Evolutionary conservation across 176 grass and related monocot genomes (phyloP).

Genomic region (Rhynchospora breviuscula): DNA sequence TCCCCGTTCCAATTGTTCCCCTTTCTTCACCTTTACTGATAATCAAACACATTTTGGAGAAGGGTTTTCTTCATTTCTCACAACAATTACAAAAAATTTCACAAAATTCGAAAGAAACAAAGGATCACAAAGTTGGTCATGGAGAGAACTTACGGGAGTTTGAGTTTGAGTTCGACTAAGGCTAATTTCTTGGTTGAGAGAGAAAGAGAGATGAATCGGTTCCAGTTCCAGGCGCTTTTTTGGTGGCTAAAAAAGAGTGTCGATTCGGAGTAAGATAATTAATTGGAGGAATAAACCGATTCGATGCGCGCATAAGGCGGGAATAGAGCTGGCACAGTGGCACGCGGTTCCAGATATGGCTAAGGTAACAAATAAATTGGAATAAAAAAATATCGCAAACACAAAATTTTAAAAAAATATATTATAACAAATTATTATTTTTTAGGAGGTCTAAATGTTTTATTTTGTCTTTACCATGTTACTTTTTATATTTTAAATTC

Average conservation of each 20-base stretch:
- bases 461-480: too few species aligned
- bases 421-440: too few species aligned
- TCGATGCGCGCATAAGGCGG: not conserved
- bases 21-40: not conserved
- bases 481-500: too few species aligned
- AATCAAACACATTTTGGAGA: too few species aligned
- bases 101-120: not conserved
- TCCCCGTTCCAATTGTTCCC: not conserved
- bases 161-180: too few species aligned
- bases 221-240: not conserved
- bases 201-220: not conserved
- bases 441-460: too few species aligned
- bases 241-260: not conserved
- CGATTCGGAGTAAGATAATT: not conserved
- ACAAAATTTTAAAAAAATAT: too few species aligned
- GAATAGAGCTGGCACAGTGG: constrained; percentile 19
- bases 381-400: too few species aligned
- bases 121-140: not conserved
- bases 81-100: not conserved
- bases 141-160: constrained; percentile 1
- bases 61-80: not conserved
- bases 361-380: not conserved
- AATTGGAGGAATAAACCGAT: constrained; percentile 9
- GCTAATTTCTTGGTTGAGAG: not conserved
- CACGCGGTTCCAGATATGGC: not conserved